Conservation (phyloP, 2,329 filamentous ascomycete species). For the Byssoonygena ceratinophila region DNA sequence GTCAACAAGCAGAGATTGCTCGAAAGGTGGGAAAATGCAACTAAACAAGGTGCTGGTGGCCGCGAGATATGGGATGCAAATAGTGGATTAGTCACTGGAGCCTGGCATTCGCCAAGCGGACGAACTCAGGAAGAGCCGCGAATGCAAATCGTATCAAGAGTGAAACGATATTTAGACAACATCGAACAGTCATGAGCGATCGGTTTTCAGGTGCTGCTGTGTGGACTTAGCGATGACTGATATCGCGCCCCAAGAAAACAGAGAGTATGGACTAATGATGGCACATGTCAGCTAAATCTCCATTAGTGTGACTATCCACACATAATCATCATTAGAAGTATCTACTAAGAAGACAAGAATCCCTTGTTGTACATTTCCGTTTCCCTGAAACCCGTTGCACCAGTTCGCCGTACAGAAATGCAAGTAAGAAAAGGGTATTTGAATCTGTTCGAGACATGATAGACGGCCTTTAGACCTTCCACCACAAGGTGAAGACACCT, state of each 20-base stretch:
- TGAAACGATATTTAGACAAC: slow-evolving; percentile 27
- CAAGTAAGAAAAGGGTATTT: slow-evolving; percentile 13
- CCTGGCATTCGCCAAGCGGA: slow-evolving; percentile 41
- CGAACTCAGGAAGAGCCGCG: slow-evolving; percentile 38
- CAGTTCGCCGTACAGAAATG: slow-evolving; percentile 15
- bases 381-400: slow-evolving; percentile 9
- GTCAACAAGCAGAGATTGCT: slow-evolving; percentile 39
- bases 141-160: slow-evolving; percentile 27
- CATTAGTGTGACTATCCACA: slow-evolving; percentile 9
- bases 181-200: slow-evolving; percentile 17
- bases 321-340: slow-evolving; percentile 8
- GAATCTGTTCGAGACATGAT: slow-evolving; percentile 2
- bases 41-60: slow-evolving; percentile 25
- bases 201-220: neutral
- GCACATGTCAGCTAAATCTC: neutral
- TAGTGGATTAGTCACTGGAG: slow-evolving; percentile 40
- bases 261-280: neutral
- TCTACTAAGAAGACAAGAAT: slow-evolving; percentile 12
- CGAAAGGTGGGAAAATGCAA: slow-evolving; percentile 35
- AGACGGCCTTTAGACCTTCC: slow-evolving; percentile 55
- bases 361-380: slow-evolving; percentile 11
- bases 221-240: too few species aligned
- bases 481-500: slow-evolving; percentile 66
- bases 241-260: too few species aligned
- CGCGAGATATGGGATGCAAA: slow-evolving; percentile 38